Base-by-base conservation (phyloP, 768 basidiomycete genomes). In the Pulveroboletus sp. region DNA sequence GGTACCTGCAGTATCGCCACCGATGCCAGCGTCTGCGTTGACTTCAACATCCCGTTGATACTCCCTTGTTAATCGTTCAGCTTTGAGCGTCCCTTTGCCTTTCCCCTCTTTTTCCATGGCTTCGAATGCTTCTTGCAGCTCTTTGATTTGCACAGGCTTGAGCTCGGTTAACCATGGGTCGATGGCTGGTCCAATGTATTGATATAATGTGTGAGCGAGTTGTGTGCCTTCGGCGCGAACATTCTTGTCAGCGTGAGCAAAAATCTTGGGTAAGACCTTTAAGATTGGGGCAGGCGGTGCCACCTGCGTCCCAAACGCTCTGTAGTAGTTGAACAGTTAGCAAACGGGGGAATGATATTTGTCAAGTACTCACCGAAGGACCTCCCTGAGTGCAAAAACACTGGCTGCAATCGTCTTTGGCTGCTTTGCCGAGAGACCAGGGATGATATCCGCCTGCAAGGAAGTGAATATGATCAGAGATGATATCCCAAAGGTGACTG, bases 121-220 rank as follows among this genome's bases (percentile, higher is more conserved):
- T 49, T 90, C 91, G 62, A 95, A 99, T 0, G 83, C 77, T 62
- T 97, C 95, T 60, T 90, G 91, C 59, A 99, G 67, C 59, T 99
- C 96, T 66, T 96, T 93, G 38, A 95, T 83, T 68, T 98, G 96
- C 4, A 99, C 93, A 2, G 95, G 93, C 65, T 99, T 99, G 53
- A 99, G 77, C 53, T 97, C 94, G 18, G 80, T 73, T 18, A 99
- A 73, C 75, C 83, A 91, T 41, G 90, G 80, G 47, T 93, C 85
- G 53, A 99, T 86, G 1, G 82, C 84, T 46, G 81, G 60, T 55
- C 91, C 95, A 47, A 98, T 83, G 65, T 83, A 93, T 51, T 89
- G 85, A 73, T 98, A 95, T 7, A 98, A 69, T 0, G 73, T 71
- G 59, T 86, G 83, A 0, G 82, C 76, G 17, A 99, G 82, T 27